Base-by-base conservation (phyloP, 306 rosid species). In the Comarum palustre region DNA sequence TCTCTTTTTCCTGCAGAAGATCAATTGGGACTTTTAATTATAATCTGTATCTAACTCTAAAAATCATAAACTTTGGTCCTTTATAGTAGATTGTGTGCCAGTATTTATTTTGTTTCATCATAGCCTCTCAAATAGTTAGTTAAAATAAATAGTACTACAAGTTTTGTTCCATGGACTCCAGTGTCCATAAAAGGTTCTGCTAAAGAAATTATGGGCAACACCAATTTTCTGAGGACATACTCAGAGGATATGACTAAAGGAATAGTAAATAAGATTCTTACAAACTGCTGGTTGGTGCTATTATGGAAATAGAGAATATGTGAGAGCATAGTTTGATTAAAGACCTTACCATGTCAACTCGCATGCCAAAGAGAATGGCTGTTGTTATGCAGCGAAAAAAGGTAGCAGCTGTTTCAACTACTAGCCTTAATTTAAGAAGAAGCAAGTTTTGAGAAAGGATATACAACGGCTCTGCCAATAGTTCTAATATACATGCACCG, bases 371-470 rank as follows among this genome's bases (percentile, higher is more conserved):
- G 75, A 94, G 84, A 80, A 85, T 71, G 79, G 83, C 90, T 90
- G 87, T 75, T 34, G 96, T 88, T 69, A 94, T 77, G 83, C 97
- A 89, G 36, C 97, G 97, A 16, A 85, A 80, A 55, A 94, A 71
- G 29, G 98, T 94, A 75, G 97, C 96, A 47, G 84, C 62, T 39
- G 97, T 84, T 88, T 94, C 98, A 83, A 89, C 95, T 70, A 87
- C 76, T 76, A 91, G 78, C 68, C 98, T 81, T 68, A 94, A 63
- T 85, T 76, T 76, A 58, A 94, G 98, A 75, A 91, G 85, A 59
- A 91, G 91, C 84, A 94, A 74, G 81, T 82, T 89, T 86, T 94
- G 98, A 60, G 98, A 89, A 68, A 91, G 98, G 78, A 91, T 91
- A 77, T 89, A 91, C 55, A 88, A 74, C 59, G 97, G 97, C 81